A percentile compares a stretch with the other conserved stretches of the same genome.
Evolutionary conservation across 352 stramenopile genomes (phyloP).

Genomic region (Pythium brachiatum): DNA sequence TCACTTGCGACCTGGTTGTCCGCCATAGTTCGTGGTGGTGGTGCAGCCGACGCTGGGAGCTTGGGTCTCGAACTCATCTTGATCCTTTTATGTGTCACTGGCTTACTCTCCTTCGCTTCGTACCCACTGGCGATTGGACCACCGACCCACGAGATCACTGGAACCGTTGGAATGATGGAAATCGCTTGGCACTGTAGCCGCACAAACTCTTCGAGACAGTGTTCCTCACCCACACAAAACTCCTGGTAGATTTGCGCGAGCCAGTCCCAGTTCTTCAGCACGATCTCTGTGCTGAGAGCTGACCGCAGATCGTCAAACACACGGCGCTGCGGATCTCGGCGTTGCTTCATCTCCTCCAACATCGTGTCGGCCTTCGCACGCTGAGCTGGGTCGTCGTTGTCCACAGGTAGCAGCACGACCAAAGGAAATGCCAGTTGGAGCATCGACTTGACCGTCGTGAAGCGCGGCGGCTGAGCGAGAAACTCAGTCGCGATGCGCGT

Average conservation of each 20-base stretch:
- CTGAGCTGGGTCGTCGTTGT: slow-evolving; percentile 3
- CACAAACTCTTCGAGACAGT: slow-evolving; percentile 5
- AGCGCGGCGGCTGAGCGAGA: background rate
- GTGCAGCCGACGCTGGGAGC: too few species aligned
- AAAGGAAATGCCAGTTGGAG: slow-evolving; percentile 11
- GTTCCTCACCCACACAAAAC: slow-evolving; percentile 14
- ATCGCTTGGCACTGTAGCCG: slow-evolving; percentile 12
- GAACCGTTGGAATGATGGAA: slow-evolving; percentile 5
- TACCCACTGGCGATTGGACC: too few species aligned
- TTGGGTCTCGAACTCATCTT: background rate
- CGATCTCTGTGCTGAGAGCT: background rate
- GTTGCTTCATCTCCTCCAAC: slow-evolving; percentile 4
- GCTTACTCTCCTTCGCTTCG: background rate
- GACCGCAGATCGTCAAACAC: background rate
- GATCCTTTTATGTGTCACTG: too few species aligned
- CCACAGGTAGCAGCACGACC: slow-evolving; percentile 7
- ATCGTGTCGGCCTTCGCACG: slow-evolving; percentile 6
- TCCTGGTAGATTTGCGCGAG: slow-evolving; percentile 13
- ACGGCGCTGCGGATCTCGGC: background rate
- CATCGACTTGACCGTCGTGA: slow-evolving; percentile 14
- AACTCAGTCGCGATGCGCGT: slow-evolving; percentile 9
- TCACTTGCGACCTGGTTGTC: too few species aligned
- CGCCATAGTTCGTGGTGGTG: too few species aligned
- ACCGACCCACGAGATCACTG: background rate
- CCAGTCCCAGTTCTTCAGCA: slow-evolving; percentile 23